Conservation (phyloP, 1,284 basidiomycete genomes). For the Wallemia mellicola region DNA sequence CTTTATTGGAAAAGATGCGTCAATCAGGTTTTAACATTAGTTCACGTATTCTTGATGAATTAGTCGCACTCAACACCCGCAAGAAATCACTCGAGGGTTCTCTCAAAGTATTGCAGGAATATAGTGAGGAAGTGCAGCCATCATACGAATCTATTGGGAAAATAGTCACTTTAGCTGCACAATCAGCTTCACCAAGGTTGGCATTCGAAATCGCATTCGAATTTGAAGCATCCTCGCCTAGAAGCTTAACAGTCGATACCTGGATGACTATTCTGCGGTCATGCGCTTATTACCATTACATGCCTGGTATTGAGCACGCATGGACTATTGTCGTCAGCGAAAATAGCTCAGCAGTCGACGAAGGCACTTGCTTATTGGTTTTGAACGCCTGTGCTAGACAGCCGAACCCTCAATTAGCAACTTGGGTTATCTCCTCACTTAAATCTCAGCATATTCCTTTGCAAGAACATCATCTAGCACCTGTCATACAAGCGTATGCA, state of each 20-base stretch:
- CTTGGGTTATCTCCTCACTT: conserved; percentile 28
- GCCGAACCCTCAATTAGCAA: conserved; percentile 35
- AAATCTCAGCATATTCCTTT: conserved; percentile 21
- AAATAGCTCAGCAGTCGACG: conserved; percentile 29
- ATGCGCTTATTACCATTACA: conserved; percentile 29
- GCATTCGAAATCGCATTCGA: conserved; percentile 31
- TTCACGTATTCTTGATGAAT: no score
- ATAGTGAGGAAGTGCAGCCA: conserved; percentile 19
- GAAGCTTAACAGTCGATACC: conserved; percentile 22
- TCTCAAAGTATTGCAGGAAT: conserved; percentile 26
- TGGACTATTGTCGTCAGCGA: conserved; percentile 32
- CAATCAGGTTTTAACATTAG: not conserved
- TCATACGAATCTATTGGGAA: conserved; percentile 21
- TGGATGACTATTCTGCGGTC: conserved; percentile 31
- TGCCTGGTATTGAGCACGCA: conserved; percentile 27
- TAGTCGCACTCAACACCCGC: not conserved
- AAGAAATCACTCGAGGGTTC: conserved; percentile 29
- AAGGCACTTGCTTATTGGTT: conserved; percentile 36
- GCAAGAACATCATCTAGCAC: conserved; percentile 37
- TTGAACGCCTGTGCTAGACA: conserved; percentile 39
- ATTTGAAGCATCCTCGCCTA: conserved; percentile 26
- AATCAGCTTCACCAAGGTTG: conserved; percentile 25
- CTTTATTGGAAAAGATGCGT: not conserved
- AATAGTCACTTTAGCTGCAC: conserved; percentile 23
- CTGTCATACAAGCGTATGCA: conserved; percentile 33